Conservation (phyloP, 1,284 basidiomycete species). For the Violaceomyces palustris region DNA sequence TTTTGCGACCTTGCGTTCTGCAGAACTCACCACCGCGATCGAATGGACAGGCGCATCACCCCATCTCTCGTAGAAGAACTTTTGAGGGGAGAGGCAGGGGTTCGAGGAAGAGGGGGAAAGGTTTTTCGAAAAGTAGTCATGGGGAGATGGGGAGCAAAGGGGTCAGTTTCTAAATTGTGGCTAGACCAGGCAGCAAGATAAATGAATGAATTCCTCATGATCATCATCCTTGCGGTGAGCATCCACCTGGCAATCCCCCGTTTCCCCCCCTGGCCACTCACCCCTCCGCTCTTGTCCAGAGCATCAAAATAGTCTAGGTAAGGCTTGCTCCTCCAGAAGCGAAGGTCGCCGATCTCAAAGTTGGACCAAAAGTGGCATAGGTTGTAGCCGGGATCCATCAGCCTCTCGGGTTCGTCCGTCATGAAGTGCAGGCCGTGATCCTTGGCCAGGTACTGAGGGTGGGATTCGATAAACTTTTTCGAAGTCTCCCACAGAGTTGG, state of each 20-base stretch:
- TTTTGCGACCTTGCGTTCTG: no score
- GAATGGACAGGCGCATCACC: conserved; percentile 67
- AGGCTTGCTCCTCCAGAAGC: conserved; percentile 72
- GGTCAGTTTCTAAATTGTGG: no score
- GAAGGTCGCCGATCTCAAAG: conserved; percentile 65
- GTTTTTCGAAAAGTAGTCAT: no score
- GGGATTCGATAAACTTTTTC: conserved; percentile 64
- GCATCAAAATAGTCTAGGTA: conserved; percentile 74
- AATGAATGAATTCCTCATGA: no score
- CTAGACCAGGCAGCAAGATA: no score
- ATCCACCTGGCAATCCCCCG: no score
- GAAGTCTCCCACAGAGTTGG: conserved; percentile 69
- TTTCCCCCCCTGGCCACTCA: no score
- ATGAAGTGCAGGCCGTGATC: conserved; percentile 71
- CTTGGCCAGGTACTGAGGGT: conserved; percentile 67
- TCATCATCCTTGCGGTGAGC: no score
- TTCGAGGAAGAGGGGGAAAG: accelerated
- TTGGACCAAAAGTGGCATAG: conserved; percentile 68
- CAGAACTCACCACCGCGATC: conserved; percentile 48
- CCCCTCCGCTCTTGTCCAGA: conserved; percentile 71
- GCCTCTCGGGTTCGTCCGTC: conserved; percentile 65
- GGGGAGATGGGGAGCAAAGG: no score
- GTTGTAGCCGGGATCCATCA: conserved; percentile 59
- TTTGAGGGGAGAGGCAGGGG: not conserved
- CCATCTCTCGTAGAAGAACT: conserved; percentile 61